Evolutionary conservation across 1,284 basidiomycete species (phyloP).

Genomic region (Hortiboletus rubellus): DNA sequence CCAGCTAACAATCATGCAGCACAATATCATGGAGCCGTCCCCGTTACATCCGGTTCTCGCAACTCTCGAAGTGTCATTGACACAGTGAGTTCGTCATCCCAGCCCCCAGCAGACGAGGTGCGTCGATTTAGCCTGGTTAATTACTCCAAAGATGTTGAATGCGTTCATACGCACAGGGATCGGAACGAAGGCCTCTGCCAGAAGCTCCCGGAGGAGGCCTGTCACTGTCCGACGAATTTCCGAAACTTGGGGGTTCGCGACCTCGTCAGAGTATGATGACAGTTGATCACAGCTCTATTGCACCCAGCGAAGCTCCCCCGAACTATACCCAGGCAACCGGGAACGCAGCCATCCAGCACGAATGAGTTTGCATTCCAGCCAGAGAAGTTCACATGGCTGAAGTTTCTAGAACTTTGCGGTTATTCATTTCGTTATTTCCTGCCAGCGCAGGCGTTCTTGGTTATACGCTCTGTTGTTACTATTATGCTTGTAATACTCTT

Average conservation of each 20-base stretch:
- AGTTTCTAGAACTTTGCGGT: neutral
- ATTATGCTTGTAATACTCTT: too few species aligned
- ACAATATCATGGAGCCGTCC: neutral
- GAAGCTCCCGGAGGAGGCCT: slow-evolving; percentile 26
- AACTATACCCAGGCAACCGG: slow-evolving; percentile 26
- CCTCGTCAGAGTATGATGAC: slow-evolving; percentile 6
- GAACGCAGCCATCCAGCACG: neutral
- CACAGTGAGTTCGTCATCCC: neutral
- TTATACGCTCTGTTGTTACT: neutral
- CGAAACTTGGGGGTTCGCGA: slow-evolving; percentile 15
- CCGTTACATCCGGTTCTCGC: neutral
- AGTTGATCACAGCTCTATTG: slow-evolving; percentile 11
- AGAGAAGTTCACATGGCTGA: too few species aligned
- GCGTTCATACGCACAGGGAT: neutral
- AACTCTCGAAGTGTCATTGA: slow-evolving; percentile 15
- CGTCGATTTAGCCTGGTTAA: neutral
- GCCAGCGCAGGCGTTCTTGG: neutral
- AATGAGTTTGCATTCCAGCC: neutral
- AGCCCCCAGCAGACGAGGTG: slow-evolving; percentile 24
- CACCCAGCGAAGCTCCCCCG: slow-evolving; percentile 21
- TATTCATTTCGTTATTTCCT: neutral
- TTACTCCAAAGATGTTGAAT: neutral
- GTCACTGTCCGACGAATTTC: slow-evolving; percentile 17
- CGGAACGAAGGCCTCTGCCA: slow-evolving; percentile 26
- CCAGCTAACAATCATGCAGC: neutral